These are phyloP conservation scores for Arabidopsis hybrid DNA, from an alignment of 441 rosid genomes.

Conservation along the genomic window DNA sequence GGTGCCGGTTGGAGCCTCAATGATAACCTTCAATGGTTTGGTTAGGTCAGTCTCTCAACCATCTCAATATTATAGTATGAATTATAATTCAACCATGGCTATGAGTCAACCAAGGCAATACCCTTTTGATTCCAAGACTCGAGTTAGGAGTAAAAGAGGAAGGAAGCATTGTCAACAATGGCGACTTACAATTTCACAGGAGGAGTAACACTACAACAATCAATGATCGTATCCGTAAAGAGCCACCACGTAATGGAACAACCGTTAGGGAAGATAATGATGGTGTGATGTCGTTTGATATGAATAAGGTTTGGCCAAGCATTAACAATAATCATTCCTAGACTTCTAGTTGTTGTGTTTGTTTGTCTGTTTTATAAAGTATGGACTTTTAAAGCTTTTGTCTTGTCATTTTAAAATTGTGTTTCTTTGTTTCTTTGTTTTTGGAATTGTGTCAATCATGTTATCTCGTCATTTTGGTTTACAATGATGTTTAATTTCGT, in stretches of 20 bases:
- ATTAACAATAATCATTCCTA: not conserved
- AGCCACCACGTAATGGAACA: constrained; percentile 6
- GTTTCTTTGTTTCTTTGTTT: not conserved
- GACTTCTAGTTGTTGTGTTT: not conserved
- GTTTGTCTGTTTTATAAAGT: not conserved
- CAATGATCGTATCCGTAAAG: not conserved
- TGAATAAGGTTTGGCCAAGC: not conserved
- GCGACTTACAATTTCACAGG: not conserved
- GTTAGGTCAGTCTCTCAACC: constrained; percentile 1
- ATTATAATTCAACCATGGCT: not conserved
- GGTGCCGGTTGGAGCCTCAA: not conserved
- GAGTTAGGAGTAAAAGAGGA: not conserved
- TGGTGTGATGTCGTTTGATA: not conserved
- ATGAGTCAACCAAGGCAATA: constrained; percentile 1
- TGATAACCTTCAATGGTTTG: not conserved
- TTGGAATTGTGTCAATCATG: no score
- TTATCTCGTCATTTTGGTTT: not conserved
- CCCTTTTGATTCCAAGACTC: not conserved
- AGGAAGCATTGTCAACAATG: not conserved
- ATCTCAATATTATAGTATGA: not conserved
- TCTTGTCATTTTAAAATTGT: not conserved
- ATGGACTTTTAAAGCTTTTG: not conserved
- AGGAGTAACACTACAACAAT: no score
- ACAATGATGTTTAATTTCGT: not conserved
- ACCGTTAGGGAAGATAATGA: not conserved